A percentile compares a stretch with the other conserved stretches of the same genome.
phyloP scores from a whole-genome alignment of 2,329 filamentous ascomycete genomes.

The Colletotrichum orchidophilum region DNA sequence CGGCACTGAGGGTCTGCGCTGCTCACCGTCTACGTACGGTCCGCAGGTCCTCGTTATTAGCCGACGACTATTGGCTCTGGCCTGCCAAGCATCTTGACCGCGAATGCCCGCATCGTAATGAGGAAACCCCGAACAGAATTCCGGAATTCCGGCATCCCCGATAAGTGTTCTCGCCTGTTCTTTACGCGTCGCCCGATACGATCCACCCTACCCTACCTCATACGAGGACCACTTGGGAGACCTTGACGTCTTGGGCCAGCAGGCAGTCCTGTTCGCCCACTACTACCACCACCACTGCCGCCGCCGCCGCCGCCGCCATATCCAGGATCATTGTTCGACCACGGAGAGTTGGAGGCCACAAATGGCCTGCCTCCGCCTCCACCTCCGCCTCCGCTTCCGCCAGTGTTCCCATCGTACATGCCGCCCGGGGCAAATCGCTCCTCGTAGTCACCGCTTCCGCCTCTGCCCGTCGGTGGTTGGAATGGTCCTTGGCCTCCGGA shows the following conservation, averaged over 20 bases:
- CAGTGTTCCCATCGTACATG: conserved; percentile 52
- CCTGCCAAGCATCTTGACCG: neutral
- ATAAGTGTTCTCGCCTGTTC: neutral
- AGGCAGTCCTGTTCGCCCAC: conserved; percentile 54
- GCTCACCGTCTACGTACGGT: neutral
- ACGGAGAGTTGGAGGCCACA: conserved; percentile 57
- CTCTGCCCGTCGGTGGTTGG: conserved; percentile 51
- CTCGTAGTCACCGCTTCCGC: conserved; percentile 49
- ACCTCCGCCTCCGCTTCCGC: conserved; percentile 39
- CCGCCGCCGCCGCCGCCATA: conserved; percentile 35
- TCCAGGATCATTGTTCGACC: conserved; percentile 54
- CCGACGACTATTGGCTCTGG: neutral
- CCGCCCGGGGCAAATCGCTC: conserved; percentile 57
- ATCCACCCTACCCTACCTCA: conserved; percentile 48
- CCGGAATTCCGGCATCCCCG: neutral
- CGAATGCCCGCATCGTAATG: neutral
- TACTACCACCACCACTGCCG: conserved; percentile 47
- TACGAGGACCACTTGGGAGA: conserved; percentile 46
- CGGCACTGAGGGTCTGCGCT: neutral
- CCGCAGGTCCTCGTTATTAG: neutral
- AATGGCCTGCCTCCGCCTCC: conserved; percentile 49
- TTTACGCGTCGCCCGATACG: neutral
- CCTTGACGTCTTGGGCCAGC: conserved; percentile 52
- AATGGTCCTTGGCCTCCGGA: conserved; percentile 53
- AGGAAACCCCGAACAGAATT: neutral